These are phyloP conservation scores for Ogataea methylovora DNA, from an alignment of 805 yeast species.

Conservation along the genomic window DNA sequence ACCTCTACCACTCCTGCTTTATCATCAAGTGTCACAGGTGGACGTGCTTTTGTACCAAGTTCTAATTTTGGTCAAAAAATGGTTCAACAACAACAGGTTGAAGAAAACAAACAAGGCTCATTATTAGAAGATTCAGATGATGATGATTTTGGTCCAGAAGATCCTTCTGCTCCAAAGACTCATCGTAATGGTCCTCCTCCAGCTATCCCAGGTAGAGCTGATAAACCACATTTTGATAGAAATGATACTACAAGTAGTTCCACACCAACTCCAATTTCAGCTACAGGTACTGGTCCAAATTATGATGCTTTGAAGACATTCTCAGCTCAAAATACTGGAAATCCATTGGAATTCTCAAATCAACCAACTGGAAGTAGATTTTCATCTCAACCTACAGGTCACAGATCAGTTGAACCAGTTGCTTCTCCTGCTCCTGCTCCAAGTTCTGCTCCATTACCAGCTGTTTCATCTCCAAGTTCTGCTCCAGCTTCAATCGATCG, in stretches of 20 bases:
- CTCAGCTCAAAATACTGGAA: slow-evolving; percentile 9
- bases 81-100: slow-evolving; percentile 23
- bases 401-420: slow-evolving; percentile 5
- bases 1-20: slow-evolving; percentile 8
- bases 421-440: slow-evolving; percentile 6
- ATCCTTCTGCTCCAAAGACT: slow-evolving; percentile 13
- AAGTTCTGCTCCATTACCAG: slow-evolving; percentile 7
- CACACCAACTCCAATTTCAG: slow-evolving; percentile 9
- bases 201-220: slow-evolving; percentile 26
- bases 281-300: slow-evolving; percentile 22
- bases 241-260: slow-evolving; percentile 5
- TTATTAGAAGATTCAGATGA: slow-evolving; percentile 27
- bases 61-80: slow-evolving; percentile 81
- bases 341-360: slow-evolving; percentile 1
- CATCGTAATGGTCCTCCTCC: slow-evolving; percentile 23
- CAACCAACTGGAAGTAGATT: slow-evolving; percentile 5
- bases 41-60: slow-evolving; percentile 62
- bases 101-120: slow-evolving; percentile 17
- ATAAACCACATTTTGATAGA: slow-evolving; percentile 25
- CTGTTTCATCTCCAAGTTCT: slow-evolving; percentile 29
- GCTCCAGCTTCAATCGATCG: slow-evolving; percentile 40
- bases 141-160: slow-evolving; percentile 30
- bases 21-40: slow-evolving; percentile 25
- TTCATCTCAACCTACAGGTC: slow-evolving; percentile 11
- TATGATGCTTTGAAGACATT: slow-evolving; percentile 38